Evolutionary conservation across 352 stramenopile genomes (phyloP).

Genomic region (Globisporangium apiculatum): DNA sequence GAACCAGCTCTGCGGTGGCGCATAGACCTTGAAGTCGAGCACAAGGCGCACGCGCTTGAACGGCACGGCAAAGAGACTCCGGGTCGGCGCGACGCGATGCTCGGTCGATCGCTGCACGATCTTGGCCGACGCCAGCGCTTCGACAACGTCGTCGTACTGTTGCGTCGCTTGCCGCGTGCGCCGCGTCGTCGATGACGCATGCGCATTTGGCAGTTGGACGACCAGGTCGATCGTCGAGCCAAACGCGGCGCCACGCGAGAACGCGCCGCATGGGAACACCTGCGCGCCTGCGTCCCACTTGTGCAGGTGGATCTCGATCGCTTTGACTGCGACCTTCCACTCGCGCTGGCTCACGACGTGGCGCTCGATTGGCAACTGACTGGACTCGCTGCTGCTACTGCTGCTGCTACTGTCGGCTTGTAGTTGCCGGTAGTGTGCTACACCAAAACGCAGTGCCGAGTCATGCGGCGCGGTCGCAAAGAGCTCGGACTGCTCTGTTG

Average conservation of each 20-base stretch:
- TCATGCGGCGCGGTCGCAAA: constrained; percentile 17
- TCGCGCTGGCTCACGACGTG: constrained; percentile 46
- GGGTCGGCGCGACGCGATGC: constrained; percentile 25
- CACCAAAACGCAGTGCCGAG: constrained; percentile 25
- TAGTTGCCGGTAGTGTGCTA: constrained; percentile 23
- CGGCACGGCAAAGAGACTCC: constrained; percentile 41
- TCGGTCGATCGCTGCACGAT: constrained; percentile 25
- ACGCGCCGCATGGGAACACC: constrained; percentile 63
- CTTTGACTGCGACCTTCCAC: constrained; percentile 59
- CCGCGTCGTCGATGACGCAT: no score
- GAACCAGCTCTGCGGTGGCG: constrained; percentile 52
- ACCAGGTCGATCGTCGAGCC: constrained; percentile 70
- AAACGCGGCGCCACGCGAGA: constrained; percentile 59
- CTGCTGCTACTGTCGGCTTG: no score
- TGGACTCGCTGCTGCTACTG: neutral
- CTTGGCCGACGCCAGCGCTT: constrained; percentile 27
- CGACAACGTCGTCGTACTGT: constrained; percentile 28
- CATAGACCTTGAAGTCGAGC: constrained; percentile 66
- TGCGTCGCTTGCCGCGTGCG: neutral
- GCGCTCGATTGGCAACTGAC: constrained; percentile 8
- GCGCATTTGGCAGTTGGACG: constrained; percentile 25
- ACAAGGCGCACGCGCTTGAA: constrained; percentile 53
- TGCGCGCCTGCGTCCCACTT: constrained; percentile 41
- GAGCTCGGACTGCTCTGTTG: neutral
- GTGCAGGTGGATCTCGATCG: constrained; percentile 52